A percentile compares a stretch with the other conserved stretches of the same genome.
These are phyloP conservation scores for Claviceps fusiformis DNA, from an alignment of 2,329 filamentous ascomycete genomes.

Conservation along the genomic window DNA sequence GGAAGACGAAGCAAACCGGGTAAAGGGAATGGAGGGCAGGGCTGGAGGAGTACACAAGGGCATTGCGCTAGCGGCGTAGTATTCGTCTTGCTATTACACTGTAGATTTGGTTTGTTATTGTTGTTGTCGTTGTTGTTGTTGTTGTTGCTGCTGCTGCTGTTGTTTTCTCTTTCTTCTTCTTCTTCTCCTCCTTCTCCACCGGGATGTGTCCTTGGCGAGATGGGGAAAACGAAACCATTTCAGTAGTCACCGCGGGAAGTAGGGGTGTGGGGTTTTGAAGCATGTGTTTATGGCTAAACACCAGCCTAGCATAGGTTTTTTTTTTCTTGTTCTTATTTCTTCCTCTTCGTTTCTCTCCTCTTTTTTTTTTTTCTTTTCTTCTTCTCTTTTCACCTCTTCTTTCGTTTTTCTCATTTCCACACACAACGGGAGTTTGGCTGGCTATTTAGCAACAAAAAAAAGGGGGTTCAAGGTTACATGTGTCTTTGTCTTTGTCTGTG, in stretches of 20 bases:
- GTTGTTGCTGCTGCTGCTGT: too few species aligned
- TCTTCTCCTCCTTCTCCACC: too few species aligned
- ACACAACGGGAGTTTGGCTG: not conserved
- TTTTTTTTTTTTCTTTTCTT: too few species aligned
- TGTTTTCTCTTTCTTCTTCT: too few species aligned
- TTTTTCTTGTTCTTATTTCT: too few species aligned
- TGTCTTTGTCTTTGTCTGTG: not conserved
- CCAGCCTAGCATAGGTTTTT: not conserved
- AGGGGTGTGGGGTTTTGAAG: not conserved
- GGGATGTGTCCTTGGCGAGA: too few species aligned
- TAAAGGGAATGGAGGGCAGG: slow-evolving; percentile 14
- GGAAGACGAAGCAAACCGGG: slow-evolving; percentile 30
- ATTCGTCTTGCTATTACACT: not conserved
- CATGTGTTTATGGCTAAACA: not conserved
- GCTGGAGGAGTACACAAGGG: slow-evolving; percentile 12
- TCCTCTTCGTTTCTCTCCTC: too few species aligned
- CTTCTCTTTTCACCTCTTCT: too few species aligned
- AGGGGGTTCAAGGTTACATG: not conserved
- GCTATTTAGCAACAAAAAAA: not conserved
- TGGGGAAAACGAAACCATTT: too few species aligned
- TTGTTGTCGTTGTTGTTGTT: not conserved
- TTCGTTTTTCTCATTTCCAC: not conserved
- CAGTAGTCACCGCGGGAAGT: too few species aligned
- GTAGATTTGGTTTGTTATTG: not conserved
- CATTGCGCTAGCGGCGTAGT: slow-evolving; percentile 8